Base-by-base conservation (phyloP, 2,329 filamentous ascomycete species). In the Colletotrichum noveboracense region DNA sequence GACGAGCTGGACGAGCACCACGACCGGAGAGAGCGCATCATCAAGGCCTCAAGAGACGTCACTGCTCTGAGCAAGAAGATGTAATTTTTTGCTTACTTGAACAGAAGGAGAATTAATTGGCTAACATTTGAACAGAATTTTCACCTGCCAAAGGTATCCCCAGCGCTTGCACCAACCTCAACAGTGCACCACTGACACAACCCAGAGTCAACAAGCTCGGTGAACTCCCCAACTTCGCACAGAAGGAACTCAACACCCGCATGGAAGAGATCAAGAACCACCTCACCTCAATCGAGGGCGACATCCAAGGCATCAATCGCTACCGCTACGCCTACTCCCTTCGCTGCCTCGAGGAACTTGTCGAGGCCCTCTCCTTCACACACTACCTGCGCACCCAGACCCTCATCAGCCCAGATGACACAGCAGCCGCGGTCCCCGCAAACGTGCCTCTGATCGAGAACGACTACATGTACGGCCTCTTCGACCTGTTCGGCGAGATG, bases 41-140 rank as follows among this genome's bases (percentile, higher is more conserved):
- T 97, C 82, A 99, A 98, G 87, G 94, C 93, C 3, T 97, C 95
- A 10, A 90, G 96, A 77, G 97, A 99, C 84, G 94, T 99, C 74
- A 99, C 97, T 8, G 96, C 95, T 0, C 88, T 96, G 70, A 98
- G 95, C 85, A 99, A 99, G 89, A 99, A 98, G 87, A 97, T 98
- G 96, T 98, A 86, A 89, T 64, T 24, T 4, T 5, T 7, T 12
- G 2, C 4, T 7, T 4, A 1, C 13, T 5, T n/a, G 3, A 6
- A 24, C 6, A 24, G 3, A 16, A 2, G 3, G 16, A 3, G 58
- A 14, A 62, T 7, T 18, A 1, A 26, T 14, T 21, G 12, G 30
- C 75, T 78, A 34, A 78, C 66, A n/a, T 18, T 61, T 10, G 9
- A 18, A 16, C 58, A 86, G 85, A 36, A 87, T 87, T 21, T 85